Conservation (phyloP, 495 filamentous ascomycete species). For the Wilcoxina mikolae region DNA sequence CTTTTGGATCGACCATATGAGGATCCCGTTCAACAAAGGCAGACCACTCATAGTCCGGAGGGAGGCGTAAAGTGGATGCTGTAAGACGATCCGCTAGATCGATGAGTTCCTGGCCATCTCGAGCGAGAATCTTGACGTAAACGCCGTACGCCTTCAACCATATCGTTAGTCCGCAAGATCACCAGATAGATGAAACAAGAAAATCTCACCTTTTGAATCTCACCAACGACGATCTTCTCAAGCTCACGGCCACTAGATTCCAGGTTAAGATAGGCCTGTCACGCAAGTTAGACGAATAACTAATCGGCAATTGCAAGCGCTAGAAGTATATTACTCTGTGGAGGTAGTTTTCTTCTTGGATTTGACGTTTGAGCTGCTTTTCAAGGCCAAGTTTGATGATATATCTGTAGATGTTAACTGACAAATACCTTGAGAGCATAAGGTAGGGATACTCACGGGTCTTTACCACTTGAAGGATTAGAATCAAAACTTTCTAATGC, state of each 20-base stretch:
- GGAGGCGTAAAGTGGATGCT: conserved; percentile 71
- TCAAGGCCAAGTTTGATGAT: conserved; percentile 72
- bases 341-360: conserved; percentile 94
- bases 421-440: not conserved
- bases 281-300: not conserved
- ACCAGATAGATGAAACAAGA: not conserved
- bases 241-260: conserved; percentile 89
- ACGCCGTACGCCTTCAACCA: conserved; percentile 87
- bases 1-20: conserved; percentile 71
- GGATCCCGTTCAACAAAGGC: conserved; percentile 68
- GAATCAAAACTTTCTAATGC: conserved; percentile 60
- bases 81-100: conserved; percentile 66
- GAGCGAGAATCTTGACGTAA: conserved; percentile 73
- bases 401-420: conserved; percentile 33
- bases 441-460: conserved; percentile 40
- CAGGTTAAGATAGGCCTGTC: conserved; percentile 80
- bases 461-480: conserved; percentile 72
- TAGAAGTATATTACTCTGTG: conserved; percentile 83
- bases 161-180: too few species aligned
- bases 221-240: conserved; percentile 86
- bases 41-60: conserved; percentile 83
- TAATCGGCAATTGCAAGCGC: conserved; percentile 14
- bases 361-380: conserved; percentile 73
- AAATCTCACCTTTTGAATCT: conserved; percentile 82
- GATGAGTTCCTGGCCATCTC: conserved; percentile 71